Percentiles rank a stretch among this genome's conserved stretches.
Evolutionary conservation across 805 yeast genomes (phyloP).

Genomic region (Yamadazyma tumulicola): DNA sequence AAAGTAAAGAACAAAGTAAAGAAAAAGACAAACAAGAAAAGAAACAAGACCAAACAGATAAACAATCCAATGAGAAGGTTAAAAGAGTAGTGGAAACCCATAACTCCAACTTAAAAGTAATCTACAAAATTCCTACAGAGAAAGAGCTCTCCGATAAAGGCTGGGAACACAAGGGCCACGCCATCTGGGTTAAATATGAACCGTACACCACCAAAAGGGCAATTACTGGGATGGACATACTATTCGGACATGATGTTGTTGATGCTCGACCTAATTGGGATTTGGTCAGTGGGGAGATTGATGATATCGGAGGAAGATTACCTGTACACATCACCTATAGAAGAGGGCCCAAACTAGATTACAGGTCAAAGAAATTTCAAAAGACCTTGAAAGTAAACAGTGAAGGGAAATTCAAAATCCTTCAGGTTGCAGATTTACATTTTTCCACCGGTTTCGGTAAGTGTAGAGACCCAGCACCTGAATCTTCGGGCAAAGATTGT

Average conservation of each 20-base stretch:
- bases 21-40: not conserved
- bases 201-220: conserved; percentile 30
- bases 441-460: conserved; percentile 78
- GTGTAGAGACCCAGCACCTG: conserved; percentile 74
- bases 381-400: conserved; percentile 34
- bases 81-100: conserved; percentile 9
- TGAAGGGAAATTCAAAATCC: conserved; percentile 62
- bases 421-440: conserved; percentile 91
- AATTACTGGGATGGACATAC: conserved; percentile 58
- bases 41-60: conserved; percentile 1
- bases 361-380: conserved; percentile 20
- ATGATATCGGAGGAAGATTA: conserved; percentile 16
- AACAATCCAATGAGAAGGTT: conserved; percentile 1
- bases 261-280: conserved; percentile 80
- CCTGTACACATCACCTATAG: conserved; percentile 31
- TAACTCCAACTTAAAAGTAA: conserved; percentile 7
- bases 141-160: conserved; percentile 36
- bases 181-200: conserved; percentile 62
- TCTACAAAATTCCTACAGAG: conserved; percentile 27
- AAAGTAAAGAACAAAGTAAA: conserved; percentile 4
- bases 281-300: conserved; percentile 24
- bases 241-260: conserved; percentile 69
- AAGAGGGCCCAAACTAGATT: conserved; percentile 31
- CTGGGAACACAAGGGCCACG: conserved; percentile 47
- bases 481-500: conserved; percentile 47